phyloP scores from a whole-genome alignment of 2,329 filamentous ascomycete genomes.

The Calcarisporium arbuscula region DNA sequence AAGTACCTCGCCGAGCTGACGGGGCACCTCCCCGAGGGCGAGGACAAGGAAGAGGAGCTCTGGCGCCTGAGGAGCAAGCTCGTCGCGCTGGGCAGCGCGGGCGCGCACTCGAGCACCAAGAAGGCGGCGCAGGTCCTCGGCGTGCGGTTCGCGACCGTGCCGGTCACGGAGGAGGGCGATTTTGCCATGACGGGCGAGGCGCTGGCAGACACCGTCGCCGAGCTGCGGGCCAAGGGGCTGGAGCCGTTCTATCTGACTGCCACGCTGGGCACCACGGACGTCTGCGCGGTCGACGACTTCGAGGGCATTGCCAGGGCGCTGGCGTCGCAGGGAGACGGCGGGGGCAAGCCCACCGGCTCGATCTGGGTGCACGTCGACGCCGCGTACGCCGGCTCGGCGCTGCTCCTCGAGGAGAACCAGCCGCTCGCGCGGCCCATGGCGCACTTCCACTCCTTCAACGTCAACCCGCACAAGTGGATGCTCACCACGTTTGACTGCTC shows the following conservation, averaged over 20 bases:
- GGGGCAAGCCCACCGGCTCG: constrained; percentile 34
- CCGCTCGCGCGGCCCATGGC: constrained; percentile 55
- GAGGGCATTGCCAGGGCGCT: constrained; percentile 53
- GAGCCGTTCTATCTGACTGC: constrained; percentile 83
- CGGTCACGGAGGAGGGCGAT: constrained; percentile 53
- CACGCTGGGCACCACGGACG: constrained; percentile 80
- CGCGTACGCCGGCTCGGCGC: constrained; percentile 81
- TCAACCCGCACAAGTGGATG: constrained; percentile 98
- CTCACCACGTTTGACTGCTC: constrained; percentile 88
- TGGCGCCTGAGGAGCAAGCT: constrained; percentile 48
- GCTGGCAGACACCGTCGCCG: constrained; percentile 55
- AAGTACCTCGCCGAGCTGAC: constrained; percentile 61
- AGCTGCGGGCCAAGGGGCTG: constrained; percentile 61
- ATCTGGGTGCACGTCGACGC: constrained; percentile 94
- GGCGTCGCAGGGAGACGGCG: constrained; percentile 17
- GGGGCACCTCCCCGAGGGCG: constrained; percentile 41
- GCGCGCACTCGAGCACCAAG: constrained; percentile 76
- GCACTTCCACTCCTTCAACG: constrained; percentile 79
- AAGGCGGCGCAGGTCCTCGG: constrained; percentile 85
- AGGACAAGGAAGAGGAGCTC: constrained; percentile 65
- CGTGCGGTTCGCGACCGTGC: constrained; percentile 68
- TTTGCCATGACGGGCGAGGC: constrained; percentile 64
- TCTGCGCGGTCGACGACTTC: constrained; percentile 83
- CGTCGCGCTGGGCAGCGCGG: constrained; percentile 73
- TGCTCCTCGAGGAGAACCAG: constrained; percentile 76